phyloP scores from a whole-genome alignment of 2,329 filamentous ascomycete species.

The Cordyceps cicadae region DNA sequence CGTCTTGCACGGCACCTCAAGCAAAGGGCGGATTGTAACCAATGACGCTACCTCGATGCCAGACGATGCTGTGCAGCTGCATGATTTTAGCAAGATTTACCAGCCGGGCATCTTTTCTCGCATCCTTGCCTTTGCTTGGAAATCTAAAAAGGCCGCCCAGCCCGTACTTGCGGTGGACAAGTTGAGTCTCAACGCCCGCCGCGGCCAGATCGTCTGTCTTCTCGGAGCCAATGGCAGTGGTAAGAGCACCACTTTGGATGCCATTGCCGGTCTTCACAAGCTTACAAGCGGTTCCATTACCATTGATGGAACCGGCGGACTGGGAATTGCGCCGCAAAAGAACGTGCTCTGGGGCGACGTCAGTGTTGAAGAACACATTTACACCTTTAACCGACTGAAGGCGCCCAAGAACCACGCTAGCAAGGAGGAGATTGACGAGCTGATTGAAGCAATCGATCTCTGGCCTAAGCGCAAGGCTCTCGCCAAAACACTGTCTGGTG shows the following conservation, averaged over 20 bases:
- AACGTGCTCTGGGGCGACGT: constrained; percentile 90
- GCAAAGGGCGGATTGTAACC: constrained; percentile 45
- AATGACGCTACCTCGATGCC: constrained; percentile 23
- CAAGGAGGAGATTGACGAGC: constrained; percentile 49
- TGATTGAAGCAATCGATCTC: constrained; percentile 67
- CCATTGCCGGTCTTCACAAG: constrained; percentile 73
- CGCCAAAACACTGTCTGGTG: constrained; percentile 74
- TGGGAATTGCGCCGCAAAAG: constrained; percentile 86
- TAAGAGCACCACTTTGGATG: constrained; percentile 83
- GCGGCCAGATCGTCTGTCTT: constrained; percentile 77
- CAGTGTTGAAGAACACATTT: constrained; percentile 76
- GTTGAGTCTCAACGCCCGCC: constrained; percentile 60
- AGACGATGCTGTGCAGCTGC: constrained; percentile 57
- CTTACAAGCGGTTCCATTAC: constrained; percentile 69
- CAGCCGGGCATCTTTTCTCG: constrained; percentile 53
- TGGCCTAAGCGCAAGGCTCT: constrained; percentile 62
- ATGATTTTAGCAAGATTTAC: constrained; percentile 72
- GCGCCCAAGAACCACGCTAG: constrained; percentile 47
- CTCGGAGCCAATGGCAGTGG: constrained; percentile 85
- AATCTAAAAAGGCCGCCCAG: constrained; percentile 36
- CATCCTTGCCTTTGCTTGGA: constrained; percentile 34
- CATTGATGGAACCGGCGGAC: constrained; percentile 67
- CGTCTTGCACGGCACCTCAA: constrained; percentile 66
- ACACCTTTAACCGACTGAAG: constrained; percentile 78
- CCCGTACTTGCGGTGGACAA: constrained; percentile 72